Base-by-base conservation (phyloP, 1,284 basidiomycete species). In the Austroboletus novae-zelandiae region DNA sequence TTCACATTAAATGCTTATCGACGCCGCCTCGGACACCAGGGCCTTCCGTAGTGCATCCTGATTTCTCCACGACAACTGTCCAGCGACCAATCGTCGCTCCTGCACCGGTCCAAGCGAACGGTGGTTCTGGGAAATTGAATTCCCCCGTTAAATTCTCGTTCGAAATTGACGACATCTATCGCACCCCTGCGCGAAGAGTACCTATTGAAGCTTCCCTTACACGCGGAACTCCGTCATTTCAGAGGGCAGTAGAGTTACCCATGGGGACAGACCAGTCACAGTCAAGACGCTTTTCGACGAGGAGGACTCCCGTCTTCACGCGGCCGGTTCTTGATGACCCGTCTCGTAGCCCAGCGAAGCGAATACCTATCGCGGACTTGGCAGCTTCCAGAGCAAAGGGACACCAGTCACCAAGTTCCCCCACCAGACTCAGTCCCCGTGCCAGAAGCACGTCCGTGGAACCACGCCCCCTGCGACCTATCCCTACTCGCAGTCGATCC, bases 141-240 rank as follows among this genome's bases (percentile, higher is more conserved):
- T 70, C 73, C 9, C 69, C 72, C 10, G 57, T 57, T 40, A 73
- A 72, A 48, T 59, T 68, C 42, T 68, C 69, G 17, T 59, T 72
- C 17, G 71, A 60, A 20, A 54, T 66, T 6, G 66, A 74, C 40
- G 73, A 77, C 39, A 62, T 70, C 13, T 58, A 60, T 42, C 76
- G 75, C 36, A 82, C 83, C 4, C 84, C 84, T 37, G 83, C 84
- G 5, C 77, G 79, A 43, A 75, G 84, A 52, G 74, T 87, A 43
- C 76, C 77, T 9, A 74, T 86, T 6, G 66, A 74, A 30, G 68
- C 79, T 53, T 77, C 76, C 2, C 65, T 81, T 53, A 66, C 70
- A 10, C 71, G 75, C 37, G 79, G 79, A 6, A 74, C 73, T 47
- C 60, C 77, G 23, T 81, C 80, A 4, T 70, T 77, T 1, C 69